Evolutionary conservation across 1,284 basidiomycete species (phyloP), one percentile per base, ranked within the genome.

Genomic region (Ceratorhiza oryzae-sativae): DNA sequence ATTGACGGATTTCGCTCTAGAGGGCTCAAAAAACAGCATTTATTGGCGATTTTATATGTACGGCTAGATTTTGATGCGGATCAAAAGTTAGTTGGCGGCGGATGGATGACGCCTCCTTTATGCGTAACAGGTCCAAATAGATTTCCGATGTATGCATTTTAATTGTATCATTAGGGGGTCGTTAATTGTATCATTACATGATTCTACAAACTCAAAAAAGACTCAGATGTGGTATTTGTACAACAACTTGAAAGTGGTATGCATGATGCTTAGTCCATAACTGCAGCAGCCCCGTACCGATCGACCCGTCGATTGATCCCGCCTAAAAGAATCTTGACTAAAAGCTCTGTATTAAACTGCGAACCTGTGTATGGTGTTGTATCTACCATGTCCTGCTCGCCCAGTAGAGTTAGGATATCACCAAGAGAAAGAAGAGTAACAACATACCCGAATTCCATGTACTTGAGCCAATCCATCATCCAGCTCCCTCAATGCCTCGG

Each of bases 251-350:
- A 27, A 34, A 25, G 20, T 45, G 42, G 15, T 45, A 45, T 45
- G 42, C 42, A 45, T 18, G 42, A 18, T 39, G 5, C 13, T 45
- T 53, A 53, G 49, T 53, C 27, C 49, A 63, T 49, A 5, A 63
- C 60, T 25, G 60, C 3, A 30, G 60, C 45, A n/a, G 60, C 60
- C n/a, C 60, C 60, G 25, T 48, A 49, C 20, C 60, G 60, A 30
- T 78, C 79, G 20, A 78, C 41, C 10, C 75, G 68, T 25, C 79
- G 76, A 74, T 81, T 76, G 51, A 85, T 72, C 56, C 80, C 78
- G 15, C 83, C 83, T 18, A 84, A 78, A 41, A 86, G 77, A 42
- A 84, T 81, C 77, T 86, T 86, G 48, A 83, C 71, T 73, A 86
- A 79, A 32, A 78, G 78, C 36, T 83, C 81, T 0, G 79, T 77